Percentiles rank a stretch among this genome's conserved stretches.
These are phyloP conservation scores for Neoascochyta sp. DNA, from an alignment of 2,329 filamentous ascomycete species.

Conservation along the genomic window DNA sequence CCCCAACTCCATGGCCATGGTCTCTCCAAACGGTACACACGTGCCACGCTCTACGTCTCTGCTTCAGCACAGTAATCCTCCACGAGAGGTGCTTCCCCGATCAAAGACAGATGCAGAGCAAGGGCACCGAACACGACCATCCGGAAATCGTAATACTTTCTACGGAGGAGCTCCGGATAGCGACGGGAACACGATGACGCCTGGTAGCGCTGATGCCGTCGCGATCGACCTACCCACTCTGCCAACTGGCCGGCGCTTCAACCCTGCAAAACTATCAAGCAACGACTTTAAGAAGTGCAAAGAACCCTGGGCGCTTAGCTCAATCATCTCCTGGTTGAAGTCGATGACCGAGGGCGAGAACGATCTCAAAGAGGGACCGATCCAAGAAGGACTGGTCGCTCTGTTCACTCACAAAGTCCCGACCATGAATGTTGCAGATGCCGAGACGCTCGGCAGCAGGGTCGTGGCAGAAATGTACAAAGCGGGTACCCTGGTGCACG, in stretches of 20 bases:
- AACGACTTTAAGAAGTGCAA: constrained; percentile 78
- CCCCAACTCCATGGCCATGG: constrained; percentile 29
- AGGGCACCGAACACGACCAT: constrained; percentile 41
- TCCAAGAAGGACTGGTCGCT: constrained; percentile 82
- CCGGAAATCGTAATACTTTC: constrained; percentile 32
- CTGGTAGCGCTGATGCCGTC: constrained; percentile 46
- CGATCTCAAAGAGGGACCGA: constrained; percentile 77
- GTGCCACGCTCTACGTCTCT: constrained; percentile 57
- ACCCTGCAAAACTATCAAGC: constrained; percentile 75
- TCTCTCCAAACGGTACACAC: constrained; percentile 28
- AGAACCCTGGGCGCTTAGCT: constrained; percentile 90
- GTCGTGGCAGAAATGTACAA: constrained; percentile 78
- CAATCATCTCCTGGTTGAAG: constrained; percentile 81
- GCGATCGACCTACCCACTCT: constrained; percentile 81
- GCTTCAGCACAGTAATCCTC: constrained; percentile 75
- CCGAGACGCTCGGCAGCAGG: constrained; percentile 75
- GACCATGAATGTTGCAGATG: constrained; percentile 97
- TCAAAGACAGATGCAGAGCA: constrained; percentile 92
- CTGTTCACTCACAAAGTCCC: constrained; percentile 93
- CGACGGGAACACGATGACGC: constrained; percentile 57
- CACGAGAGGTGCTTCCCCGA: constrained; percentile 75
- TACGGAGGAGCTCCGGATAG: constrained; percentile 35
- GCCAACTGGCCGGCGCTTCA: constrained; percentile 75
- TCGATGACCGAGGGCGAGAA: constrained; percentile 87
- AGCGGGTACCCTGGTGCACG: constrained; percentile 71